Evolutionary conservation across 1,284 basidiomycete species (phyloP).

Genomic region (Cerioporus squamosus): DNA sequence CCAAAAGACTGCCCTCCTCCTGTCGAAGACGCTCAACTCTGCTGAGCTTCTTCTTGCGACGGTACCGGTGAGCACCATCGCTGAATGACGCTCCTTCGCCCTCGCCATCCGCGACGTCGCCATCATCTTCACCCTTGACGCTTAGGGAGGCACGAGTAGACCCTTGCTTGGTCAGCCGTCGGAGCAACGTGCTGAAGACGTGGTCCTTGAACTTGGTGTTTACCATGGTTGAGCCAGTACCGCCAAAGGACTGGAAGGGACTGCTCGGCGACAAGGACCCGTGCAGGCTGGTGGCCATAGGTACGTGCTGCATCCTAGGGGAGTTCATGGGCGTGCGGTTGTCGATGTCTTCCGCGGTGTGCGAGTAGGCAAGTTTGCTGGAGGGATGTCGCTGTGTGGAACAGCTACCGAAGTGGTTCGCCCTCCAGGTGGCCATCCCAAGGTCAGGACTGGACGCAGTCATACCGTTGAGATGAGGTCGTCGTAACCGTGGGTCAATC

Average conservation of each 20-base stretch:
- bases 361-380: slow-evolving; percentile 19
- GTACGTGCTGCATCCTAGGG: slow-evolving; percentile 36
- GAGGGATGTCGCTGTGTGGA: slow-evolving; percentile 12
- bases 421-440: slow-evolving; percentile 31
- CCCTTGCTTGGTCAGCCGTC: slow-evolving; percentile 59
- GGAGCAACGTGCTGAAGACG: slow-evolving; percentile 86
- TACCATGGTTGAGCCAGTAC: slow-evolving; percentile 89
- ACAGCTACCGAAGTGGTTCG: slow-evolving; percentile 18
- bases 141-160: slow-evolving; percentile 41
- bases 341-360: slow-evolving; percentile 38
- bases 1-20: slow-evolving; percentile 35
- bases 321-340: slow-evolving; percentile 61
- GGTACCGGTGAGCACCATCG: slow-evolving; percentile 39
- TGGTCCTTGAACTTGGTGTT: slow-evolving; percentile 94
- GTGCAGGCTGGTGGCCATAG: slow-evolving; percentile 7
- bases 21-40: slow-evolving; percentile 42
- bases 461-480: slow-evolving; percentile 50
- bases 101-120: slow-evolving; percentile 47
- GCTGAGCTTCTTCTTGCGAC: slow-evolving; percentile 38
- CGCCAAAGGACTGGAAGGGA: slow-evolving; percentile 59
- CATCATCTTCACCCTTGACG: slow-evolving; percentile 44
- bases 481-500: slow-evolving; percentile 29
- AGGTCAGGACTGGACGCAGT: slow-evolving; percentile 73
- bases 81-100: slow-evolving; percentile 41
- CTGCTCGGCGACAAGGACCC: slow-evolving; percentile 24